Evolutionary conservation across 2,329 filamentous ascomycete species (phyloP).

Genomic region (Aspergillus candidus): DNA sequence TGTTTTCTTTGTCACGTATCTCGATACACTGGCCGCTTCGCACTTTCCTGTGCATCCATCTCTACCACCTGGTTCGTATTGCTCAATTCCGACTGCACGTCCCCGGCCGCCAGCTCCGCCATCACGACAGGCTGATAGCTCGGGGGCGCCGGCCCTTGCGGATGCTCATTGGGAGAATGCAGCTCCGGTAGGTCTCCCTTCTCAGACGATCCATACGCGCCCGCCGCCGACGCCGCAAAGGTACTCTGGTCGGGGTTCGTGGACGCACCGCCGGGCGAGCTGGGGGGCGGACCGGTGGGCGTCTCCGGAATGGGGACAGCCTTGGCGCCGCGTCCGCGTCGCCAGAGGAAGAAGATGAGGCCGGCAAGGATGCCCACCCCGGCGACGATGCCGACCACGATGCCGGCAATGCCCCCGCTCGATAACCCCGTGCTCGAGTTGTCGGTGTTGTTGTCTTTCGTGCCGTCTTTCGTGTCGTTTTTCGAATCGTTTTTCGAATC

Average conservation of each 20-base stretch:
- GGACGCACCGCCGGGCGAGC: neutral
- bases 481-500: neutral
- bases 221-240: no score
- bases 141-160: no score
- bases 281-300: neutral
- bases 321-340: slow-evolving; percentile 1
- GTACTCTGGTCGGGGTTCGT: neutral
- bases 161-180: neutral
- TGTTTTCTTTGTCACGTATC: no score
- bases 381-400: slow-evolving; percentile 4
- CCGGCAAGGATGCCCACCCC: slow-evolving; percentile 2
- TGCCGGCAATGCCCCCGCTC: slow-evolving; percentile 5
- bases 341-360: slow-evolving; percentile 5
- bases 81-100: slow-evolving; percentile 2
- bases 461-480: neutral
- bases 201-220: no score
- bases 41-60: slow-evolving; percentile 2
- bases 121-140: neutral
- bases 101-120: slow-evolving; percentile 1
- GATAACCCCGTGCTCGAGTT: neutral
- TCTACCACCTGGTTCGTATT: slow-evolving; percentile 2
- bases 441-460: neutral
- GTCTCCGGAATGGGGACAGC: neutral
- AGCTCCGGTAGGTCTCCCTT: no score
- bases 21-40: neutral